A percentile compares a stretch with the other conserved stretches of the same genome.
Evolutionary conservation across 306 rosid species (phyloP).

Genomic region (Alnus rubra): DNA sequence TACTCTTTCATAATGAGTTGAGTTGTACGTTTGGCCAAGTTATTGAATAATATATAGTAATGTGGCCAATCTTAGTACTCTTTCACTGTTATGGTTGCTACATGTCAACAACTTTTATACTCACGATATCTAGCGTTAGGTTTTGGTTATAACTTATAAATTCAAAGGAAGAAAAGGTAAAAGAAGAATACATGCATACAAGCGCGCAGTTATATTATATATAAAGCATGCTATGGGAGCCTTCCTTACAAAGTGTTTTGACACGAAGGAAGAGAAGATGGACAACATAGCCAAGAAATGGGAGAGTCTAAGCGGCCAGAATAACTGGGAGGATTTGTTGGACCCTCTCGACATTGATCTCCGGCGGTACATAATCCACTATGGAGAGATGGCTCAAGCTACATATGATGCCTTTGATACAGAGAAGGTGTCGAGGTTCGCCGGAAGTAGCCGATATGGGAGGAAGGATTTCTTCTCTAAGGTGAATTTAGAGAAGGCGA

Average conservation of each 20-base stretch:
- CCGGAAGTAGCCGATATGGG: constrained; percentile 51
- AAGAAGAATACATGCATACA: background rate
- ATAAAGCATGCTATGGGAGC: constrained; percentile 27
- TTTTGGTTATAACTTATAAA: background rate
- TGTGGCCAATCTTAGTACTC: background rate
- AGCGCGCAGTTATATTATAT: background rate
- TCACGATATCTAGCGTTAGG: background rate
- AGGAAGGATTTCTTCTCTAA: constrained; percentile 53
- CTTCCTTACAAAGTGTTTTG: constrained; percentile 20
- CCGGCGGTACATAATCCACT: constrained; percentile 58
- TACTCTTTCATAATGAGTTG: background rate
- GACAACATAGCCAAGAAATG: constrained; percentile 41
- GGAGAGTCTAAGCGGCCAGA: constrained; percentile 51
- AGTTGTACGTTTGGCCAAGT: background rate
- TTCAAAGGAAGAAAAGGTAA: constrained; percentile 1
- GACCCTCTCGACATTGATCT: constrained; percentile 72
- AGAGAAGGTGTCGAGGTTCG: constrained; percentile 49
- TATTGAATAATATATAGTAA: background rate
- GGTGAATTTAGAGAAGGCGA: constrained; percentile 46
- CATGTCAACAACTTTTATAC: background rate
- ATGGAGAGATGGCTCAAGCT: constrained; percentile 66
- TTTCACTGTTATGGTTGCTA: background rate
- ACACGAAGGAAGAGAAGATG: constrained; percentile 32
- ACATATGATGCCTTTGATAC: constrained; percentile 67
- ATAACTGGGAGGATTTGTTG: constrained; percentile 52